Evolutionary conservation across 306 rosid genomes (phyloP), one percentile per base, ranked within the genome.

Genomic region (Vigna radiata): DNA sequence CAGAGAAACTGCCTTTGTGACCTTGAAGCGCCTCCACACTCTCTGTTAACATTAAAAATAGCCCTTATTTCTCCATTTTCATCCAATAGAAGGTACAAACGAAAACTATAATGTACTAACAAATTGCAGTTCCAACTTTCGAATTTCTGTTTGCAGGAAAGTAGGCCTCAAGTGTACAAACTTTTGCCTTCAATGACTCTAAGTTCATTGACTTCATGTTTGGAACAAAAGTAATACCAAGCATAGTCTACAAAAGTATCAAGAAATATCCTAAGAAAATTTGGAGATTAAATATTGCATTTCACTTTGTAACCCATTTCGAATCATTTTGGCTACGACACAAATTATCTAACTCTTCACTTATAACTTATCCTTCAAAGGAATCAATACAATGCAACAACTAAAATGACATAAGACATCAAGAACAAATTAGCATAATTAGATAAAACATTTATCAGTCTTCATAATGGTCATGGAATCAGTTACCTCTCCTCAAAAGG

Each of bases 21-120:
- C 92, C 84, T 81, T 84, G 83, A 74, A 89, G 78, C 96, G 83
- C 89, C 93, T 91, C 98, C 97, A 94, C 31, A 92, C 95, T 84
- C 95, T 92, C 98, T 94, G 76, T 36, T 44, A 67, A 68, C 54
- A 70, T 75, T 36, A 81, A 81, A 74, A 53, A 73, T 53, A 36
- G 4, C 48, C 18, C n/a, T 75, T 56, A 67, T 50, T 76, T 82
- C 61, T 47, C 75, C 46, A 16, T 43, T 73, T 72, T 29, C 69
- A 70, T 29, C 60, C 39, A 70, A 59, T 25, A 65, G 17, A 76
- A 37, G 72, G 29, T 29, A 44, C 13, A 13, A 82, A 55, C 21
- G 76, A 70, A 46, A 65, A 63, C 62, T 65, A 56, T 16, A 73
- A 69, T 13, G 15, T 10, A 69, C 44, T 48, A 52, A 68, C 44